Percentiles rank a stretch among this genome's conserved stretches.
Evolutionary conservation across 2,329 filamentous ascomycete species (phyloP).

Genomic region (Verticillium klebahnii): DNA sequence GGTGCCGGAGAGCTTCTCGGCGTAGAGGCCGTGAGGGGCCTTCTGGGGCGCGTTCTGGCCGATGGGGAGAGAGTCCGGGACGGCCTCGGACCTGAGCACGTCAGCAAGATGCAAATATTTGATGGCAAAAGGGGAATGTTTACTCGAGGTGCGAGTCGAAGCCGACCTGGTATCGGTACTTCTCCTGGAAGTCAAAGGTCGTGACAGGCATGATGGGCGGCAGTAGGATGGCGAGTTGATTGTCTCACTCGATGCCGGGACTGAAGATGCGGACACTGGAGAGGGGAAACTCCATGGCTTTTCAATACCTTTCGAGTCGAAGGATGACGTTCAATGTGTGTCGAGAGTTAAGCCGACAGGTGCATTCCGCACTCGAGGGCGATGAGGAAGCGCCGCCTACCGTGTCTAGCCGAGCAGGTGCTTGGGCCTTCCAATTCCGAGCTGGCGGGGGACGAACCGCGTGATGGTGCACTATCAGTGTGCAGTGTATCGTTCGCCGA

Average conservation of each 20-base stretch:
- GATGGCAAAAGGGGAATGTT: slow-evolving; percentile 17
- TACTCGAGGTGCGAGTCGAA: slow-evolving; percentile 76
- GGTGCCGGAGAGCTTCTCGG: slow-evolving; percentile 72
- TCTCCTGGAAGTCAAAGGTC: slow-evolving; percentile 42
- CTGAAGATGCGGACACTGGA: background rate
- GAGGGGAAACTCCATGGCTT: background rate
- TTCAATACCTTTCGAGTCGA: background rate
- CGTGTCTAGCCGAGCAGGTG: background rate
- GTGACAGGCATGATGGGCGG: slow-evolving; percentile 43
- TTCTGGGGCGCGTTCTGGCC: slow-evolving; percentile 81
- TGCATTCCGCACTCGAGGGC: background rate
- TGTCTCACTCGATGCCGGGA: background rate
- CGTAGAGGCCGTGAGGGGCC: slow-evolving; percentile 71
- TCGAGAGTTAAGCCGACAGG: background rate
- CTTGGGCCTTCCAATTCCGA: background rate
- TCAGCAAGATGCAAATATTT: background rate
- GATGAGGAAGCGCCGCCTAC: background rate
- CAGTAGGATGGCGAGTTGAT: background rate
- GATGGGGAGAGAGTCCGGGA: slow-evolving; percentile 68
- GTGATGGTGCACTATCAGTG: background rate
- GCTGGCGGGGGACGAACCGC: background rate
- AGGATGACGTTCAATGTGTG: background rate
- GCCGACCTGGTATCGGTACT: slow-evolving; percentile 74
- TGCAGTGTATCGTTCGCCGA: background rate
- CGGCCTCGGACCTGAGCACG: slow-evolving; percentile 62